phyloP scores from a whole-genome alignment of 192 early-diverging fungal species.

The Cladochytrium replicatum region DNA sequence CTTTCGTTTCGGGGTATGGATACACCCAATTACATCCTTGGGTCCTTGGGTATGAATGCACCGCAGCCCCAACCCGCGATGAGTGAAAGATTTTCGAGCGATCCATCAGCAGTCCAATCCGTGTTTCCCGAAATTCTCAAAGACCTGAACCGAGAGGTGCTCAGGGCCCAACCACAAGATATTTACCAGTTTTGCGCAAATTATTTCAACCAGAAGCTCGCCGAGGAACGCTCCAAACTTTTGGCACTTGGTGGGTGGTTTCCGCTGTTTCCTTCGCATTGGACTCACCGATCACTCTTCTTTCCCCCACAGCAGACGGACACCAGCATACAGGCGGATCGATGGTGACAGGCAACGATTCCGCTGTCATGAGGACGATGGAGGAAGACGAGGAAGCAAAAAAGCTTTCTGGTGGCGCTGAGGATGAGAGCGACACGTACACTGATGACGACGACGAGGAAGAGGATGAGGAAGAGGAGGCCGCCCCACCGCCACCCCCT shows the following conservation, averaged over 20 bases:
- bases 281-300: conserved; percentile 30
- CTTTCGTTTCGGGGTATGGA: too few relatives aligned
- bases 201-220: conserved; percentile 63
- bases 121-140: conserved; percentile 35
- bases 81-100: too few relatives aligned
- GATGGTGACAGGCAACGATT: conserved; percentile 28
- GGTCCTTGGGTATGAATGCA: too few relatives aligned
- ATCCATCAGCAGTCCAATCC: neutral
- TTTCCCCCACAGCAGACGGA: too few relatives aligned
- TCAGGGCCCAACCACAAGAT: conserved; percentile 55
- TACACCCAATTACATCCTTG: too few relatives aligned
- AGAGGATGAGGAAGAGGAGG: conserved; percentile 47
- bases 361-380: too few relatives aligned
- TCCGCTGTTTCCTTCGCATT: conserved; percentile 34
- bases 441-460: conserved; percentile 48
- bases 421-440: conserved; percentile 23
- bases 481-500: conserved; percentile 39
- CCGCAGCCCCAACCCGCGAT: too few relatives aligned
- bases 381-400: conserved; percentile 40
- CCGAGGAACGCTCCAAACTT: conserved; percentile 51
- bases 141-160: conserved; percentile 57
- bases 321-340: conserved; percentile 17
- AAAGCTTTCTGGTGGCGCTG: conserved; percentile 18
- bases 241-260: neutral
- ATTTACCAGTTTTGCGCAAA: conserved; percentile 71